Percentiles rank a stretch among this genome's conserved stretches.
Conservation (phyloP, 306 rosid species). For the Rosa chinensis region DNA sequence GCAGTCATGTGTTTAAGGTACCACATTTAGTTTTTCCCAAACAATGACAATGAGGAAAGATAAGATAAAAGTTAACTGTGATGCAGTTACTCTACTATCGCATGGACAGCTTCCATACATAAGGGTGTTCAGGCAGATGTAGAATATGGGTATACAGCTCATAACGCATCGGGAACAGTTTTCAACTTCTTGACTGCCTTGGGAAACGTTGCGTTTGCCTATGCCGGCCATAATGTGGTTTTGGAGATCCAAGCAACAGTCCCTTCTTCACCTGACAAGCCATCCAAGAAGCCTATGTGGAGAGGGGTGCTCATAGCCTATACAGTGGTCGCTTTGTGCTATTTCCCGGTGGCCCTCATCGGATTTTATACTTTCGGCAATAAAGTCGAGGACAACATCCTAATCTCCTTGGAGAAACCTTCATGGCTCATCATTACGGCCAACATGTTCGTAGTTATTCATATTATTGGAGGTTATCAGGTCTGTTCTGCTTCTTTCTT, state of each 20-base stretch:
- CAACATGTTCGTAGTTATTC: conserved; percentile 67
- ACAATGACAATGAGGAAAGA: not conserved
- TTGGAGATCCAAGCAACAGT: conserved; percentile 87
- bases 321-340: conserved; percentile 64
- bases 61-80: conserved; percentile 2
- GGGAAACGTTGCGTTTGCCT: conserved; percentile 72
- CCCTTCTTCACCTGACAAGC: conserved; percentile 74
- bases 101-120: conserved; percentile 54
- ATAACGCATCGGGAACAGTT: conserved; percentile 30
- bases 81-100: conserved; percentile 73
- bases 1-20: conserved; percentile 84
- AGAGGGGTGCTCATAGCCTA: conserved; percentile 65
- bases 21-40: not conserved
- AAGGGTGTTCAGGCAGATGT: conserved; percentile 58
- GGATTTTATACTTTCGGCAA: conserved; percentile 66
- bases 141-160: conserved; percentile 36
- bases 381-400: conserved; percentile 52
- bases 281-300: conserved; percentile 84
- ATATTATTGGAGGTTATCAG: conserved; percentile 82
- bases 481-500: conserved; percentile 19
- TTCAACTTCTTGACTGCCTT: conserved; percentile 62
- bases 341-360: conserved; percentile 70
- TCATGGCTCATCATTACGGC: conserved; percentile 67
- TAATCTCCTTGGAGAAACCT: conserved; percentile 57
- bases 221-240: conserved; percentile 78